Evolutionary conservation across 305 asterid genomes (phyloP).

Genomic region (Fraxinus paxiana): DNA sequence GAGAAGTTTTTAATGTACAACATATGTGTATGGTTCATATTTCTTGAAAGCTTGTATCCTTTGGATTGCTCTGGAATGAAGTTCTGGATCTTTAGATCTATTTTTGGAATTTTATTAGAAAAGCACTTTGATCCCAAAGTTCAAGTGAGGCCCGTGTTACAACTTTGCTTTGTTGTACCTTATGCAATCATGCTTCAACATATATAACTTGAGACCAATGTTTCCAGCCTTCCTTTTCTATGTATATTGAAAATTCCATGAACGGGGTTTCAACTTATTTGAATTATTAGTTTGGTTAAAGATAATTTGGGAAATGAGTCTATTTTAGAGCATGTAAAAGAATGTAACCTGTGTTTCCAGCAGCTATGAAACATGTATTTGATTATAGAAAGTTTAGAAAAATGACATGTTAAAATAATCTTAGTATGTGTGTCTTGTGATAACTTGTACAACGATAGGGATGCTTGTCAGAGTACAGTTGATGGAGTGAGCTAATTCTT

Average conservation of each 20-base stretch:
- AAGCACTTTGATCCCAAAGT: background rate
- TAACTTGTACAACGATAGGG: background rate
- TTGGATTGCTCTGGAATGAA: background rate
- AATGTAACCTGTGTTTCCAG: background rate
- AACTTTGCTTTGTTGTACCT: background rate
- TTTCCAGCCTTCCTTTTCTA: background rate
- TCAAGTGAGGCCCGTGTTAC: background rate
- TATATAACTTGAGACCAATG: background rate
- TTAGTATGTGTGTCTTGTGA: background rate
- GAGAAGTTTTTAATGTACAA: background rate
- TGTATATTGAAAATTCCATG: background rate
- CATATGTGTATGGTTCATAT: background rate
- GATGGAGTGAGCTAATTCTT: background rate
- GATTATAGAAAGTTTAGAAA: background rate
- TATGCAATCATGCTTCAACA: background rate
- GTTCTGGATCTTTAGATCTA: background rate
- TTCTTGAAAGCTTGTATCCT: background rate
- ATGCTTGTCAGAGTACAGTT: background rate
- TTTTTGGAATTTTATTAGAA: background rate
- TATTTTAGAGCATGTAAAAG: background rate
- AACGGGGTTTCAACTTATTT: background rate
- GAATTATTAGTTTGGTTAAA: background rate
- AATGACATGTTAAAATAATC: background rate
- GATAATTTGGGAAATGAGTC: background rate
- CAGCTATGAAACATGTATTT: background rate